Evolutionary conservation across 1,139 yeast species (phyloP), one percentile per base, ranked within the genome.

Genomic region (Suhomyces coccinellae): DNA sequence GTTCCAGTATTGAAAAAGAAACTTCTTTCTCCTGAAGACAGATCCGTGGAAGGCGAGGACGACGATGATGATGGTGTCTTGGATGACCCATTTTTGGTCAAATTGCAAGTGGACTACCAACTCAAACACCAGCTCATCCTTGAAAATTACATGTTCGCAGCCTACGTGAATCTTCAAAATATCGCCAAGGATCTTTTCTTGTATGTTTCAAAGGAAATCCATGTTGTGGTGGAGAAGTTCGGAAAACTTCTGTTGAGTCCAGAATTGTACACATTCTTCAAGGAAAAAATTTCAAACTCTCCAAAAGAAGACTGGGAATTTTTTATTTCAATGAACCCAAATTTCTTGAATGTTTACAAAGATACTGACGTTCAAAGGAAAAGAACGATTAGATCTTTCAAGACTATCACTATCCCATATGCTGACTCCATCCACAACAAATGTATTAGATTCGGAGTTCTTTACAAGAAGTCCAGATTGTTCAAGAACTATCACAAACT

Each of bases 71-170:
- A 41, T 9, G 63, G 60, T 12, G 66, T 58, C 1, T 41, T 65
- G 47, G 76, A 69, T 48, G 79, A 74, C 51, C 79, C 79, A 4
- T 73, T 74, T 46, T 64, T 74, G 45, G 51, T 72, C 37, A 73
- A 73, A 49, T 58, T 74, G 44, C 61, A 62, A 42, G 65, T 74
- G 20, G 77, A 74, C 52, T 69, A 67, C 45, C 77, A 72, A 51
- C 46, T 74, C 33, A 73, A 73, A 53, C 66, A 67, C 45, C 79
- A 73, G 53, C 61, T 74, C 51, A 59, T 74, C 26, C 66, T 67
- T 42, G 79, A 74, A 50, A 73, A 71, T 53, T 74, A 70, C 52
- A 63, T 70, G 54, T 73, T 66, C 57, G 79, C 79, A 1, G 67
- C 74, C 24, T 74, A 67, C 48, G 62, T 70, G 32, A 74, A 74